These are phyloP conservation scores for Juncus inflexus DNA, from an alignment of 176 grass and related monocot species.

Conservation along the genomic window DNA sequence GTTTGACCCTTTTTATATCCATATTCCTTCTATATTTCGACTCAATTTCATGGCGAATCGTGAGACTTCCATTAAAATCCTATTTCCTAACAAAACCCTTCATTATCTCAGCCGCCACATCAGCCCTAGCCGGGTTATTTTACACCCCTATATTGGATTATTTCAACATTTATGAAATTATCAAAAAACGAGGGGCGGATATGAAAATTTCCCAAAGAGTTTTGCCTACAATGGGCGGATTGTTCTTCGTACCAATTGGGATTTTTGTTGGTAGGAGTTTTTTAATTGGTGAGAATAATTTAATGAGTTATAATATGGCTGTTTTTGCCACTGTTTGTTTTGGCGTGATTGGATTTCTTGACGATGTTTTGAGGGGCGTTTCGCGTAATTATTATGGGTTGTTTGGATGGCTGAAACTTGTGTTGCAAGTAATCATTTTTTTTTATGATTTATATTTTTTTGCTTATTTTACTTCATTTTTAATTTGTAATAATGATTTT, in stretches of 20 bases:
- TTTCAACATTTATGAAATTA: slow-evolving; percentile 69
- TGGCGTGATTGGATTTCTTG: slow-evolving; percentile 76
- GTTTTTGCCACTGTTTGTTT: slow-evolving; percentile 58
- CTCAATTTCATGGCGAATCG: slow-evolving; percentile 94
- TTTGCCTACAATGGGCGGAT: slow-evolving; percentile 78
- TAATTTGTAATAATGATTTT: neutral
- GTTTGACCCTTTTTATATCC: slow-evolving; percentile 57
- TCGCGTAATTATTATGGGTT: slow-evolving; percentile 41
- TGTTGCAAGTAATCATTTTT: slow-evolving; percentile 46
- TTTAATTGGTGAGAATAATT: slow-evolving; percentile 39
- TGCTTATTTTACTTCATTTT: slow-evolving; percentile 9
- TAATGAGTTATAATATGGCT: slow-evolving; percentile 54
- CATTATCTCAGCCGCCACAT: slow-evolving; percentile 68
- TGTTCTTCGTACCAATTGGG: slow-evolving; percentile 84
- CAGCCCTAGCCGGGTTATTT: slow-evolving; percentile 66
- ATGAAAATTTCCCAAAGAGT: slow-evolving; percentile 51
- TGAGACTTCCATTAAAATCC: slow-evolving; percentile 77
- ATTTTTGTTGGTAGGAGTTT: slow-evolving; percentile 60
- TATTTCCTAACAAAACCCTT: slow-evolving; percentile 87
- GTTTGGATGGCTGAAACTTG: slow-evolving; percentile 51
- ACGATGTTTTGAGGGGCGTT: slow-evolving; percentile 48
- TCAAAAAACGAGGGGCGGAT: slow-evolving; percentile 49
- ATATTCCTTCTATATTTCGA: slow-evolving; percentile 77
- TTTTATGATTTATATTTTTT: slow-evolving; percentile 11
- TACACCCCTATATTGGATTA: slow-evolving; percentile 70